Base-by-base conservation (phyloP, 257 asterid species). In the Orobanche coerulescens region DNA sequence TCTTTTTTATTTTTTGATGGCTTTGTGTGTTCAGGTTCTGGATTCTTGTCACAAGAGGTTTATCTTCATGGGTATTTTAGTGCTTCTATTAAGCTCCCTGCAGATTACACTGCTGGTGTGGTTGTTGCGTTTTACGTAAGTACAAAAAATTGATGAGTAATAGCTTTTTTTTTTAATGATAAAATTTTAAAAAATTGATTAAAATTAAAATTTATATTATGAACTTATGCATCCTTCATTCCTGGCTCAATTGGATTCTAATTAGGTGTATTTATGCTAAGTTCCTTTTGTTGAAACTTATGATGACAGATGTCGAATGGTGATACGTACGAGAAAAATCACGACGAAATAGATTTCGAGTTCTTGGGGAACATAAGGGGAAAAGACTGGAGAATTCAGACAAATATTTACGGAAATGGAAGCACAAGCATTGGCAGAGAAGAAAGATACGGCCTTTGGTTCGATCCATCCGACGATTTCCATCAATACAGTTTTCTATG, bases 81-180 rank as follows among this genome's bases (percentile, higher is more conserved):
- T 74, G 97, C 95, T 70, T 82, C 97, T 18, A 74, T 89, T 20
- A 89, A 89, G 74, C 91, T 89, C 11, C 97, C 97, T 68, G 75
- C 95, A 14, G 97, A 82, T 80, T 89, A 86, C 65, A 89, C 95
- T 37, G 95, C 97, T 65, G 97, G 97, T 8, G 97, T 89, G 51
- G 97, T 89, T n/a, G 97, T 89, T 58, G 95, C 97, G 5, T 89
- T 89, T 63, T 89, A 89, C 79, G 97, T 89, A 58, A 84, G 97
- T 80, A 26, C 5, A 36, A 2, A n/a, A 12, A 53, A 60, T 52
- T 36, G 3, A 22, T 25, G 37, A n/a, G n/a, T n/a, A n/a, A n/a
- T n/a, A n/a, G n/a, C n/a, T n/a, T n/a, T 20, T 5, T 55, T 44
- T 44, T 14, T 50, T 59, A 5, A 13, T 6, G 2, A 15, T 11